Base-by-base conservation (phyloP, 1,284 basidiomycete genomes). In the Laetiporus sulphureus region DNA sequence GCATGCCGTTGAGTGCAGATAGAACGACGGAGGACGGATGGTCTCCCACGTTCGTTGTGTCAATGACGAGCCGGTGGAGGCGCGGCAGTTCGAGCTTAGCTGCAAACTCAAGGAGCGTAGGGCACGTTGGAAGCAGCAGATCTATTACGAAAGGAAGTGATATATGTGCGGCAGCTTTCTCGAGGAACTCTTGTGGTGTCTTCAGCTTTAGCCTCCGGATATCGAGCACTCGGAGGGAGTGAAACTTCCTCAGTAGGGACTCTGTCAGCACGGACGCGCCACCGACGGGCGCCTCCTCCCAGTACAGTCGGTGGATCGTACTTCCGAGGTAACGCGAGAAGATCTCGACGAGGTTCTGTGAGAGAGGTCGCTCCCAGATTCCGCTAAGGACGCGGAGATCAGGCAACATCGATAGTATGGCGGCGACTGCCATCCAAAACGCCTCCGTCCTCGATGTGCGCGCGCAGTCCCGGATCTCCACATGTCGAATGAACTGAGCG, bases 1-100 rank as follows among this genome's bases (percentile, higher is more conserved):
- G 61, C 45, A 75, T 69, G 10, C 45, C 52, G 22, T 50, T 46
- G 29, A 73, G 47, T 31, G 50, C 25, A 42, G 45, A 32, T 41
- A 42, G 18, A 48, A 45, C 27, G 41, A 42, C 29, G 44, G 47
- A 18, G 41, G 46, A 8, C 42, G 46, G 18, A 42, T 38, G 24
- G 42, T 47, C 19, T 42, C 45, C 37, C 41, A 35, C 22, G 21
- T 36, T 21, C n/a, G 41, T 47, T 3, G 51, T 40, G 43, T 55
- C 53, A 5, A 55, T 46, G 22, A 46, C 44, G 36, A 55, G 46
- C 33, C 52, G 38, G 27, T 32, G 33, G 6, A 57, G 46, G 11
- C 41, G 45, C 10, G 56, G 56, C 31, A 57, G 38, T 10, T 25
- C 42, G 18, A 54, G 48, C 36, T 38, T 45, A 38, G 40, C 38